Evolutionary conservation across 345 rosid species (phyloP).

Genomic region (Isatis tinctoria): DNA sequence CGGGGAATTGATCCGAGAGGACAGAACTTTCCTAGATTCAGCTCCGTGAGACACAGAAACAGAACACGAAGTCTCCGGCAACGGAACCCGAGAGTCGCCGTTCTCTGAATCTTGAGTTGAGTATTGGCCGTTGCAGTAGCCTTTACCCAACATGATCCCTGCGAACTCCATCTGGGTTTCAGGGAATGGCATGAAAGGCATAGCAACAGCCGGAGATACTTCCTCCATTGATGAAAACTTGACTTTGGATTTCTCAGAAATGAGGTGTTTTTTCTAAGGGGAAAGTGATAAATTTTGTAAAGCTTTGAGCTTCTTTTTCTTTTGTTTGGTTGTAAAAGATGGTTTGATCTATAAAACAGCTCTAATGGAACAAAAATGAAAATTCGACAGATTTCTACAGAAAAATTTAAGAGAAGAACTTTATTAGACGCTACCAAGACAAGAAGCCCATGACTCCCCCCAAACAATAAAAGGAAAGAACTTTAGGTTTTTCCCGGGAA

Average conservation of each 20-base stretch:
- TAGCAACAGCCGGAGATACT: slow-evolving; percentile 38
- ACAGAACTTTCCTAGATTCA: slow-evolving; percentile 19
- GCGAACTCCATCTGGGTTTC: slow-evolving; percentile 39
- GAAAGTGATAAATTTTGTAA: not conserved
- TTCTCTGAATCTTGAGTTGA: slow-evolving; percentile 32
- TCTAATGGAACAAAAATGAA: slow-evolving; percentile 14
- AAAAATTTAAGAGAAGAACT: slow-evolving; percentile 3
- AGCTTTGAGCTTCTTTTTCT: slow-evolving; percentile 5
- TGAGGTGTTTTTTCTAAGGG: not conserved
- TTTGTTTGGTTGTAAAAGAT: not conserved
- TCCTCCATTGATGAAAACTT: slow-evolving; percentile 43
- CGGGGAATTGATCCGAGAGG: slow-evolving; percentile 26
- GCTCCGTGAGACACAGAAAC: slow-evolving; percentile 22
- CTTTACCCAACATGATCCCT: slow-evolving; percentile 43
- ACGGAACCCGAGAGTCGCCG: slow-evolving; percentile 10
- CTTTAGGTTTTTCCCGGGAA: slow-evolving; percentile 19
- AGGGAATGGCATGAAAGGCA: slow-evolving; percentile 38
- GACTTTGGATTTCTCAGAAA: not conserved
- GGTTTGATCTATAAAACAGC: slow-evolving; percentile 7
- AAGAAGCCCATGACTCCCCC: slow-evolving; percentile 27
- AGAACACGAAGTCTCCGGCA: slow-evolving; percentile 38
- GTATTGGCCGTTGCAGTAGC: slow-evolving; percentile 34
- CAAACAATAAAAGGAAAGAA: not conserved
- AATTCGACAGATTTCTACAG: slow-evolving; percentile 29
- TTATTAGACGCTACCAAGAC: slow-evolving; percentile 10